Conservation (phyloP, 192 early-diverging fungal genomes). For the Podila epicladia region DNA sequence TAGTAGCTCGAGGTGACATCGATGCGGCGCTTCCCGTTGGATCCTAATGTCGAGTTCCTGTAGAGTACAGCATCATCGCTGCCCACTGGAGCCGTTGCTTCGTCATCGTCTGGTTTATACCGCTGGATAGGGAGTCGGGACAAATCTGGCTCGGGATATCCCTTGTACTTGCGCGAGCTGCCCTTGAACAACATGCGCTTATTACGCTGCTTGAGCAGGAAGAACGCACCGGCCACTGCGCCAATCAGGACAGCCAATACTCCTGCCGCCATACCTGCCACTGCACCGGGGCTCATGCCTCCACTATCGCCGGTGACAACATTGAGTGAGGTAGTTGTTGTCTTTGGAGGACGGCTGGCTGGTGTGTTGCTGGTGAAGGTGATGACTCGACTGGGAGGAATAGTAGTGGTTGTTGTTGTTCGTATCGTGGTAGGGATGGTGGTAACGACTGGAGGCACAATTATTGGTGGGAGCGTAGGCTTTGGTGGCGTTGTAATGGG, state of each 20-base stretch:
- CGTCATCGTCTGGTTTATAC: background rate
- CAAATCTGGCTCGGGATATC: conserved; percentile 33
- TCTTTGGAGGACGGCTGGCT: background rate
- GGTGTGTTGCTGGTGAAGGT: background rate
- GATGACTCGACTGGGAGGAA: background rate
- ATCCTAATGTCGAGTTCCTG: background rate
- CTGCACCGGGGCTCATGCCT: conserved; percentile 20
- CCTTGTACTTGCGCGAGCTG: conserved; percentile 12
- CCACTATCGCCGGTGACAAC: background rate
- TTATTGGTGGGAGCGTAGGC: background rate
- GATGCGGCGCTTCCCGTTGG: background rate
- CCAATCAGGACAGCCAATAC: conserved; percentile 17
- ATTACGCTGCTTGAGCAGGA: conserved; percentile 35
- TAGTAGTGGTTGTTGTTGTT: background rate
- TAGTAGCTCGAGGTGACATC: background rate
- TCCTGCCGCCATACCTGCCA: conserved; percentile 21
- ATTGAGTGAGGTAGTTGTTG: background rate
- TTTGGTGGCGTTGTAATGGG: background rate
- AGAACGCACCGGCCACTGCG: conserved; percentile 31
- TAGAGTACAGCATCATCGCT: background rate
- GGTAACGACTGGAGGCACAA: background rate
- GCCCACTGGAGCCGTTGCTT: background rate
- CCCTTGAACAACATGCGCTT: conserved; percentile 42
- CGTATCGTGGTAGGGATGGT: background rate
- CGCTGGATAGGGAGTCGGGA: background rate